A percentile compares a stretch with the other conserved stretches of the same genome.
Evolutionary conservation across 139 green algal species (phyloP).

Genomic region (Protoeuglena noctilucae): DNA sequence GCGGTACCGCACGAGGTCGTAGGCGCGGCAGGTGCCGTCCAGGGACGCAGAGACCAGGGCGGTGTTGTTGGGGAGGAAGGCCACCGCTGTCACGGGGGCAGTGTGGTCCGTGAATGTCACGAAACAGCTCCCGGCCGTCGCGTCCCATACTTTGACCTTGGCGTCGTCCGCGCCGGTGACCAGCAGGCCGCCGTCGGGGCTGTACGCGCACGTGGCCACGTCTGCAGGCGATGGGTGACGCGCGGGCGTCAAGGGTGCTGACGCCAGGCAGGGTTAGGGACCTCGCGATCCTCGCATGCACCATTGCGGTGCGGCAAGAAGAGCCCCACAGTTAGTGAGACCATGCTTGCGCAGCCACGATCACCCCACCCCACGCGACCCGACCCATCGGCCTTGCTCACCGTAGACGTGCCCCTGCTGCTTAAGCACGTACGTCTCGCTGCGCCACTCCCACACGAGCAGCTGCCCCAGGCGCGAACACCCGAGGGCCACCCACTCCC

Average conservation of each 20-base stretch:
- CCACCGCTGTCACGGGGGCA: constrained; percentile 60
- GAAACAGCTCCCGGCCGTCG: constrained; percentile 67
- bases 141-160: constrained; percentile 55
- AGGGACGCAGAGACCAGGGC: constrained; percentile 37
- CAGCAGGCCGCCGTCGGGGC: not conserved
- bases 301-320: no score
- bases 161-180: not conserved
- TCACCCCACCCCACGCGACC: no score
- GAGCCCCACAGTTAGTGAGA: no score
- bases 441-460: constrained; percentile 96
- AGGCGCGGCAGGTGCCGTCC: constrained; percentile 88
- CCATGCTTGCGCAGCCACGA: no score
- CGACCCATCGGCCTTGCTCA: no score
- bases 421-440: constrained; percentile 85
- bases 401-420: constrained; percentile 80
- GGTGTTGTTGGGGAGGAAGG: constrained; percentile 49
- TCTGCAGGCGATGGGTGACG: no score
- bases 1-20: constrained; percentile 77
- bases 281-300: no score
- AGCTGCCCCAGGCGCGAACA: constrained; percentile 80
- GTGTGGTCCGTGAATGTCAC: constrained; percentile 86
- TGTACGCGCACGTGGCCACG: constrained; percentile 25
- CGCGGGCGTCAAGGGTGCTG: no score
- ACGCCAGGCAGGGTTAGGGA: no score
- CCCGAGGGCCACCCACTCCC: constrained; percentile 74